phyloP scores from a whole-genome alignment of 352 stramenopile genomes.

The Phytopythium mirpurense region DNA sequence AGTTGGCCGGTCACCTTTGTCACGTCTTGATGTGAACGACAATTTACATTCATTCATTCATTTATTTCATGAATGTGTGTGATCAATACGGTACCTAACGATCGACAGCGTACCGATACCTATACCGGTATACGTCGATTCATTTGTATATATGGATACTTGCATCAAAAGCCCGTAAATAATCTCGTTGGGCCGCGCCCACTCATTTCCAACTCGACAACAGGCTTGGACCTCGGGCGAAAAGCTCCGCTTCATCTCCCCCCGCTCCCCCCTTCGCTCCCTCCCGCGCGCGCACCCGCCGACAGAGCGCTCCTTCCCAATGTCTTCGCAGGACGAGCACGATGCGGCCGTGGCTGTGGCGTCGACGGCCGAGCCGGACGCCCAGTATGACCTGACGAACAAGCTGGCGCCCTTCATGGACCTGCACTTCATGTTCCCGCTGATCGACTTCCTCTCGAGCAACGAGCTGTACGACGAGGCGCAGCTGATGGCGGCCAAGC shows the following conservation, averaged over 20 bases:
- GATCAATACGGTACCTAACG: no score
- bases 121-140: no score
- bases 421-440: slow-evolving; percentile 96
- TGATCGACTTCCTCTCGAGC: slow-evolving; percentile 93
- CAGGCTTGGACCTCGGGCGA: background rate
- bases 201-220: slow-evolving; percentile 33
- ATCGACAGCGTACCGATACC: no score
- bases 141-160: no score
- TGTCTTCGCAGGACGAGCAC: slow-evolving; percentile 41
- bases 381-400: slow-evolving; percentile 94
- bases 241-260: background rate
- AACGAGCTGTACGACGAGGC: slow-evolving; percentile 91
- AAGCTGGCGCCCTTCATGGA: slow-evolving; percentile 94
- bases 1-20: no score
- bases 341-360: slow-evolving; percentile 14
- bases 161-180: no score
- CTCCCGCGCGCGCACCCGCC: background rate
- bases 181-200: slow-evolving; percentile 4
- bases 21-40: no score
- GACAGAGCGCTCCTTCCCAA: slow-evolving; percentile 7
- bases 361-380: slow-evolving; percentile 42
- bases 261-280: background rate
- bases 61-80: no score
- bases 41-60: no score
- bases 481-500: slow-evolving; percentile 86